Evolutionary conservation across 768 basidiomycete species (phyloP), one percentile per base, ranked within the genome.

Genomic region (Phaffia tasmanica): DNA sequence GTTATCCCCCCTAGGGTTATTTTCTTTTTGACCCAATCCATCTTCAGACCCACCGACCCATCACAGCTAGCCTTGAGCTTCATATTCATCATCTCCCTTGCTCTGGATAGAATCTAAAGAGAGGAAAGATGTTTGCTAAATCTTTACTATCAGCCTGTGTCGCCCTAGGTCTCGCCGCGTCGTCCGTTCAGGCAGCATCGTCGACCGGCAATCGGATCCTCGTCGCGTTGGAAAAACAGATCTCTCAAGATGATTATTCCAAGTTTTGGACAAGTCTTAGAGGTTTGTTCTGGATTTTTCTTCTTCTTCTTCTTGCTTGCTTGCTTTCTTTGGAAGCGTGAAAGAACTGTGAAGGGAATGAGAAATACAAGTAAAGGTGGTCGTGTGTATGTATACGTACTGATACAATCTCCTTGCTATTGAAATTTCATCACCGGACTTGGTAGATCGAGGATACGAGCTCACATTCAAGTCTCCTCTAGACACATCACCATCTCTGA

Each of bases 381-480:
- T 4, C 11, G 35, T 42, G 35, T 42, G 35, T 42, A 11, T 42
- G 11, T 42, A 11, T 42, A 11, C 11, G 11, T 42, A 42, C 35
- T 42, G 35, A 42, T 11, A 42, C 35, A 11, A 42, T 42, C 11
- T 23, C 18, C 3, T 5, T 9, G 25, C 15, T 18, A 1, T 32
- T 1, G 53, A 42, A 6, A 23, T 18, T 23, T 25, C 14, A 2
- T 6, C 27, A 8, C 32, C 18, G 21, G 21, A 16, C 32, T 21
- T 55, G 15, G 5, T 55, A 93, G 89, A 83, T 57, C 80, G 84
- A 69, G 94, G 94, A 11, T 95, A 88, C 76, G 80, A 88, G 60
- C 78, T 97, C 56, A 91, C 87, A 0, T 91, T 93, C 80, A 86
- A 92, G 62, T 80, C 81, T 25, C 88, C 92, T 19, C 89, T 85